Base-by-base conservation (phyloP, 768 basidiomycete species). In the Suillus discolor region DNA sequence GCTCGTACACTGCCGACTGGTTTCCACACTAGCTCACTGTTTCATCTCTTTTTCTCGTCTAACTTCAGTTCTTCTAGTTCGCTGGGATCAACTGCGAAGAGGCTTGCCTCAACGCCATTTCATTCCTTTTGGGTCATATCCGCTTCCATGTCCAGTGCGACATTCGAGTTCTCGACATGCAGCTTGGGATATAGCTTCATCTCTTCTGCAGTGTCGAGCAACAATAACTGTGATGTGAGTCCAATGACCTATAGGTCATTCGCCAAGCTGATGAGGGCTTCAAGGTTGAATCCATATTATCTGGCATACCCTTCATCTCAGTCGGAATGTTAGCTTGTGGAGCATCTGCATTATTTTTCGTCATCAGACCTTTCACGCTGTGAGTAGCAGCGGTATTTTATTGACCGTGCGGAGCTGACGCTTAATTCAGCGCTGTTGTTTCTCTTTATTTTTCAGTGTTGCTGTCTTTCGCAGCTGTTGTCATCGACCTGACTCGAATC, bases 291-390 rank as follows among this genome's bases (percentile, higher is more conserved):
- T 76, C 80, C 68, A 72, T 91, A 49, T 79, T 92, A 54, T 78
- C 84, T 20, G 88, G 89, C 67, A 86, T 92, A 62, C 91, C 91
- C 25, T 80, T 90, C 67, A 85, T 90, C 71, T 84, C 83, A 68
- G 82, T 87, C 49, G 91, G 90, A 41, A 78, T 90, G n/a, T 77
- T 90, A 72, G 83, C 83, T 28, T 85, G 91, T 62, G 88, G 84
- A 16, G 78, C 86, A 49, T 84, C 87, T 61, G 80, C 82, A 15
- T 85, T 90, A 71, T 79, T 88, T 71, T 72, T 89, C 47, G 70
- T 83, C 28, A 77, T 86, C 74, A 84, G 80, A 67, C 85, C 84
- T 62, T 73, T 85, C 42, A 80, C 81, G 64, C 65, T 83, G 89
- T 89, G 69, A 62, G 87, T 77, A 38, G 11, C 51, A 31, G 62